Base-by-base conservation (phyloP, 164 flowering plant genomes). In the Vitis labrusca region DNA sequence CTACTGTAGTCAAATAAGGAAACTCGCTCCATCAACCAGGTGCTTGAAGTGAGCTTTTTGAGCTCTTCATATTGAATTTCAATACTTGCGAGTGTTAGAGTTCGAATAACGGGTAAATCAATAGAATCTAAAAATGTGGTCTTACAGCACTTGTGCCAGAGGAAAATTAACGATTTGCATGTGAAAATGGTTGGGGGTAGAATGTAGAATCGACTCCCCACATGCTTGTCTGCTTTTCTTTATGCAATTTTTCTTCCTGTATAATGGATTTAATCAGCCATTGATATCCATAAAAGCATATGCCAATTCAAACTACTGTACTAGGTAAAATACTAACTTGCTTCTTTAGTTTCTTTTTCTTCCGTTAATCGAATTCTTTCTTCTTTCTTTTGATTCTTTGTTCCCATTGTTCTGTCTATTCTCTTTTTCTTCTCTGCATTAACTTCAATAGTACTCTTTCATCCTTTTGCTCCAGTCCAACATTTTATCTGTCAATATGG, bases 211-310 rank as follows among this genome's bases (percentile, higher is more conserved):
- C 19, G 19, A 17, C 19, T 17, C 19, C 19, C 19, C 19, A 17
- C 19, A 17, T 17, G 19, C 19, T 17, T 17, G 19, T 90, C 54
- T 89, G 72, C 80, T 65, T 87, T 77, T 94, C 93, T 73, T 89
- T 92, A 87, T 68, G 19, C 19, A 17, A 17, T 73, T 86, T 95
- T 74, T 89, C 93, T 88, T 84, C 82, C 98, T 93, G 84, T 44
- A 63, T 30, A 51, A 68, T n/a, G 50, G 32, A 60, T 47, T 59
- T 9, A 61, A 12, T 19, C 12, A 61, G 48, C 50, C 60, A 52
- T 12, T 17, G 30, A 44, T 10, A 10, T 29, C 50, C 37, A 55
- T 29, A 16, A 64, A 65, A 56, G 6, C 15, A 60, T 8, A 13
- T 32, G 54, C 11, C 61, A 64, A 69, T 2, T 30, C 60, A 63